A percentile compares a stretch with the other conserved stretches of the same genome.
phyloP scores from a whole-genome alignment of 106 monocot species.

The Hemerocallis citrina region DNA sequence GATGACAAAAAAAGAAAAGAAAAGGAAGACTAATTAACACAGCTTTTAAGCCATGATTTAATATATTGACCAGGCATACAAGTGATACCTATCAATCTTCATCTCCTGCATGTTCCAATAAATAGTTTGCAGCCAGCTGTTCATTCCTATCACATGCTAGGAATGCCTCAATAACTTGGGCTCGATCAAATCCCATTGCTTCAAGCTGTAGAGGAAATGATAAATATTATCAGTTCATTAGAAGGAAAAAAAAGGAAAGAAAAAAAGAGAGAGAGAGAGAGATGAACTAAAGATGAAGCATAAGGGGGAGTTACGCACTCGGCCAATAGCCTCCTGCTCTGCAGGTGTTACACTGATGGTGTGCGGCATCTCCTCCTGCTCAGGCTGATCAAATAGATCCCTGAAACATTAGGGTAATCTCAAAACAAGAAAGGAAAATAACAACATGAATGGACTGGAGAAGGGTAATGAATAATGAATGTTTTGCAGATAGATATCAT shows the following conservation, averaged over 20 bases:
- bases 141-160: constrained; percentile 94
- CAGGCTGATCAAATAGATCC: constrained; percentile 80
- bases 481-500: not conserved
- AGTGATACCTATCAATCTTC: constrained; percentile 52
- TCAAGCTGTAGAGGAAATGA: constrained; percentile 56
- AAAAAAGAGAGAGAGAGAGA: not conserved
- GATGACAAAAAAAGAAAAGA: too few species aligned
- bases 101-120: constrained; percentile 82
- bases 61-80: too few species aligned
- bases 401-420: constrained; percentile 23
- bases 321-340: constrained; percentile 78
- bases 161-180: constrained; percentile 81
- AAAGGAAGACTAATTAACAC: too few species aligned
- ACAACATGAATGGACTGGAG: not conserved
- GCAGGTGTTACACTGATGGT: constrained; percentile 65
- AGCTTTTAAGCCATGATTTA: too few species aligned
- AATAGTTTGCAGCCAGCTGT: constrained; percentile 87
- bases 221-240: not conserved
- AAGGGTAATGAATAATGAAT: not conserved
- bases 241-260: not conserved
- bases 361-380: constrained; percentile 79
- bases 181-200: constrained; percentile 92
- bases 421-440: not conserved
- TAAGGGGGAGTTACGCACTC: too few species aligned
- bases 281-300: constrained; percentile 2